A percentile compares a stretch with the other conserved stretches of the same genome.
Conservation (phyloP, 2,329 filamentous ascomycete species). For the Cladosporium sp. region DNA sequence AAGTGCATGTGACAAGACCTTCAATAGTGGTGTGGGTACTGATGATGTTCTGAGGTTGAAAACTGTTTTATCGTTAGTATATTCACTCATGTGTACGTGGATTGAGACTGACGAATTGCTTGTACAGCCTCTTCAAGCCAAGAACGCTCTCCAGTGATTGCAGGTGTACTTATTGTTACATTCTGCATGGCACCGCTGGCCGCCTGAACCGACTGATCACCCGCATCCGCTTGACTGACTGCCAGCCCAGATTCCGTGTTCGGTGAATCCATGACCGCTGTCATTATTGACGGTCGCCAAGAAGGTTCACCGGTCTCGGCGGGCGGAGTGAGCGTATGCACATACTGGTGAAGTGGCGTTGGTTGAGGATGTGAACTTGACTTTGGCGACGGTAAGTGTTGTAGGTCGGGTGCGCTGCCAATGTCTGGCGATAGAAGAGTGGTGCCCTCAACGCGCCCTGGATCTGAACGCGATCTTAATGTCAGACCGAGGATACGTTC, state of each 20-base stretch:
- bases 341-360: constrained; percentile 35
- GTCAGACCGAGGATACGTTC: constrained; percentile 9
- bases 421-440: constrained; percentile 15
- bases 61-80: constrained; percentile 38
- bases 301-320: constrained; percentile 45
- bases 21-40: constrained; percentile 48
- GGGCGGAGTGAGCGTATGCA: constrained; percentile 50
- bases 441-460: constrained; percentile 8
- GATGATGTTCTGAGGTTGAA: constrained; percentile 39
- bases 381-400: background rate
- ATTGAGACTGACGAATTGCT: constrained; percentile 33
- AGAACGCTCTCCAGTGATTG: constrained; percentile 14
- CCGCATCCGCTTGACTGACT: constrained; percentile 15
- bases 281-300: constrained; percentile 41
- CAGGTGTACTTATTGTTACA: background rate
- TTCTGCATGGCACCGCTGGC: constrained; percentile 19
- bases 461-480: constrained; percentile 7
- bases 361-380: constrained; percentile 2
- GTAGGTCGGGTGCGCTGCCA: constrained; percentile 8
- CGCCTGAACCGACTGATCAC: constrained; percentile 14
- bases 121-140: constrained; percentile 36
- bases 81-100: background rate
- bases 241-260: constrained; percentile 40
- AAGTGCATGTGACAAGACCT: constrained; percentile 62
- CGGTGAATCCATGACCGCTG: constrained; percentile 44